Base-by-base conservation (phyloP, 2,329 filamentous ascomycete species). In the Scytalidium sp. region DNA sequence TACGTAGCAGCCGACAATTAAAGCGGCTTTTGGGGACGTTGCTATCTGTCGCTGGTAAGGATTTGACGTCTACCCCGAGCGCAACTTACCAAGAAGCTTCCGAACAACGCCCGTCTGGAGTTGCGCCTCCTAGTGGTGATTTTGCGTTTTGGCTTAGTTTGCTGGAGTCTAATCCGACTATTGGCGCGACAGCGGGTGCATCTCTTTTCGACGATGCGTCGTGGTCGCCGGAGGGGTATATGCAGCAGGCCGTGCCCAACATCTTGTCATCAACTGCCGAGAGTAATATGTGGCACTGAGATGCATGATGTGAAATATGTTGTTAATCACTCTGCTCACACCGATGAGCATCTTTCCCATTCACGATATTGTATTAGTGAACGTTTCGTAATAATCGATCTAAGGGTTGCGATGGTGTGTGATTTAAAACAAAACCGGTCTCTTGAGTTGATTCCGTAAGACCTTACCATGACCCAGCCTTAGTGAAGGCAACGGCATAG, bases 291-390 rank as follows among this genome's bases (percentile, higher is more conserved):
- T 29, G 25, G 25, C 25, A 29, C 13, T 29, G 13, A 29, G 25
- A 29, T 29, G 7, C 25, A 29, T 29, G 25, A 29, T 29, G 25
- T 13, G 25, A 29, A 29, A 29, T 29, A 29, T 29, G 25, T 29
- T 29, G 25, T 29, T 29, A 29, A 29, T 29, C 25, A 29, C 25
- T 29, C 25, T 29, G 25, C 25, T 29, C 25, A 29, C 25, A 29
- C 25, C 2, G 46, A 56, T 2, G 53, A 67, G 40, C 7, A 42
- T 7, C 20, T 42, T 21, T n/a, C 20, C 40, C 7, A 42, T 42
- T 42, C 17, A 42, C 40, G 40, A n/a, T 42, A 42, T 21, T 42
- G 20, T 19, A 7, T 42, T 8, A 42, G 20, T 42, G 40, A 21
- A 42, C 40, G 20, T 19, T 42, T 21, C n/a, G 40, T 42, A 21